Percentiles rank a stretch among this genome's conserved stretches.
phyloP scores from a whole-genome alignment of 2,329 filamentous ascomycete genomes.

The Xylaria hypoxylon region DNA sequence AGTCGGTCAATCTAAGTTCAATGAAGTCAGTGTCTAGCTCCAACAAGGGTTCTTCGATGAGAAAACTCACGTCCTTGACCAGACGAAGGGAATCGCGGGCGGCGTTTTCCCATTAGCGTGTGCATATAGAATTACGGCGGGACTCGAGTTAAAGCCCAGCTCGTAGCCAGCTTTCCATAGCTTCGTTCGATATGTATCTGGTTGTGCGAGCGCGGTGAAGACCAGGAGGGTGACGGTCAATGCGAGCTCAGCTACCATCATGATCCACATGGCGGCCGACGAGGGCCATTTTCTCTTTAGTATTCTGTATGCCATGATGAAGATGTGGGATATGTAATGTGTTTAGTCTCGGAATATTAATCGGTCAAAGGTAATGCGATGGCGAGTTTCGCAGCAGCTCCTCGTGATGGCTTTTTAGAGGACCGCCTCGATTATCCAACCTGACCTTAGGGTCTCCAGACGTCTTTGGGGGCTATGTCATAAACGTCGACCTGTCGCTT shows the following conservation, averaged over 20 bases:
- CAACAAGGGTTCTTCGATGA: not conserved
- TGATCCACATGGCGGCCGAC: constrained; percentile 68
- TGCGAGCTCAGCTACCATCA: constrained; percentile 74
- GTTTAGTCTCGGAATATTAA: constrained; percentile 16
- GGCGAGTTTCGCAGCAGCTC: constrained; percentile 35
- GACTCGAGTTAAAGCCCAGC: constrained; percentile 79
- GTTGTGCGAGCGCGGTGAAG: constrained; percentile 78
- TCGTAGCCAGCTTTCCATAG: constrained; percentile 79
- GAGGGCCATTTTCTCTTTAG: constrained; percentile 70
- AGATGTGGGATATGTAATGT: constrained; percentile 5
- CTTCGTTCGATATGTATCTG: constrained; percentile 76
- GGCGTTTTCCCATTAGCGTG: constrained; percentile 76
- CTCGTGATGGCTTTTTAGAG: constrained; percentile 30
- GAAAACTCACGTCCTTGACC: constrained; percentile 74
- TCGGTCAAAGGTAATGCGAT: constrained; percentile 27
- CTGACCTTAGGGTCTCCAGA: constrained; percentile 2
- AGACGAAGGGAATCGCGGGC: constrained; percentile 74
- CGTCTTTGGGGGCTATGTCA: constrained; percentile 16
- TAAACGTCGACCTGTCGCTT: constrained; percentile 33
- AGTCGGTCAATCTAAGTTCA: constrained; percentile 73
- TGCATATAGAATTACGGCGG: constrained; percentile 75
- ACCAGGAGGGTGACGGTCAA: constrained; percentile 74
- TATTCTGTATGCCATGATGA: constrained; percentile 63
- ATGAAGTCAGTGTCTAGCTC: constrained; percentile 34
- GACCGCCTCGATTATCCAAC: constrained; percentile 8